Percentiles rank a stretch among this genome's conserved stretches.
Conservation (phyloP, 306 rosid genomes). For the Canavalia ensiformis region DNA sequence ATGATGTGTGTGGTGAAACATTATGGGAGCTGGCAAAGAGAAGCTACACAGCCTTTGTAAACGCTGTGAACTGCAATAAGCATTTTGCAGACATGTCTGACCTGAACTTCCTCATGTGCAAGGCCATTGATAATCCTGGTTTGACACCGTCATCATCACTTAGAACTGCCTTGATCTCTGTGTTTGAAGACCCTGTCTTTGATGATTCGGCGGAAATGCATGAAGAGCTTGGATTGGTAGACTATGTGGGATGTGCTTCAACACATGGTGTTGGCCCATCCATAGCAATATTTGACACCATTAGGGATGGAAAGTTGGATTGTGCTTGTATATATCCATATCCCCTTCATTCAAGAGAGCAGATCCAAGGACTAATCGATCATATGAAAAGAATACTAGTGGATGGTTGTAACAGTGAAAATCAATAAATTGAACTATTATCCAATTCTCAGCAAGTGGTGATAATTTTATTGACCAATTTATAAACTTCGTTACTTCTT, state of each 20-base stretch:
- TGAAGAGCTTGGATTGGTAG: constrained; percentile 71
- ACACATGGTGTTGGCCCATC: constrained; percentile 95
- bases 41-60: constrained; percentile 65
- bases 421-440: constrained; percentile 46
- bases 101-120: constrained; percentile 90
- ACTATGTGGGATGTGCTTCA: constrained; percentile 80
- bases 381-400: constrained; percentile 78
- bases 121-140: constrained; percentile 87
- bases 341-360: constrained; percentile 88
- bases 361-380: constrained; percentile 69
- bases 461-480: constrained; percentile 9
- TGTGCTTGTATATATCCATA: constrained; percentile 77
- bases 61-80: constrained; percentile 76
- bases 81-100: constrained; percentile 96
- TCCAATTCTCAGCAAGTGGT: constrained; percentile 20
- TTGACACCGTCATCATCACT: constrained; percentile 78
- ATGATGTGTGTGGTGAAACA: constrained; percentile 71
- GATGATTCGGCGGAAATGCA: constrained; percentile 54
- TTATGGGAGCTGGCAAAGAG: constrained; percentile 85
- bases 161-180: constrained; percentile 84
- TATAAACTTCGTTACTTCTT: constrained; percentile 17
- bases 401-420: constrained; percentile 51
- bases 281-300: constrained; percentile 76
- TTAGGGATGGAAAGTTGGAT: constrained; percentile 72
- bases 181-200: constrained; percentile 77